A percentile compares a stretch with the other conserved stretches of the same genome.
Conservation (phyloP, 768 basidiomycete species). For the Termitomyces eurrhizus region DNA sequence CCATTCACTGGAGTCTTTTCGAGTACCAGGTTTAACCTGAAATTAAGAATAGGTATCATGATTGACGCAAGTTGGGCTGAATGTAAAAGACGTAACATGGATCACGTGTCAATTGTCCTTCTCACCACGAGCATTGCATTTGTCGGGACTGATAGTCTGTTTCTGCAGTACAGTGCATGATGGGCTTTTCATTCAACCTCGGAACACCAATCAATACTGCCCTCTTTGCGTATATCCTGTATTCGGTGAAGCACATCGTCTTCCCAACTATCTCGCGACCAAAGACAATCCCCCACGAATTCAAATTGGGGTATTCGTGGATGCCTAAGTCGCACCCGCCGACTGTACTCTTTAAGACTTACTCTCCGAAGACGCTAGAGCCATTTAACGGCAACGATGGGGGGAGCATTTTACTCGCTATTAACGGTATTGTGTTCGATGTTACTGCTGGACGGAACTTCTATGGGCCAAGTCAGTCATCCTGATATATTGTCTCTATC, state of each 20-base stretch:
- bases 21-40: too few relatives aligned
- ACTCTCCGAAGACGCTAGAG: constrained; percentile 71
- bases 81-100: too few relatives aligned
- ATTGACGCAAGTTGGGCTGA: background rate
- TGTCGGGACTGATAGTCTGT: background rate
- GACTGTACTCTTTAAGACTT: constrained; percentile 71
- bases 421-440: constrained; percentile 88
- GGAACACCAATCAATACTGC: constrained; percentile 80
- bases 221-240: constrained; percentile 73
- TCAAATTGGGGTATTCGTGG: constrained; percentile 88
- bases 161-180: constrained; percentile 11
- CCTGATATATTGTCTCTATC: background rate
- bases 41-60: background rate
- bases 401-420: constrained; percentile 77
- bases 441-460: constrained; percentile 87
- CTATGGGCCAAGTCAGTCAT: constrained; percentile 84
- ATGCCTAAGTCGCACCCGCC: constrained; percentile 81
- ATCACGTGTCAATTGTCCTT: background rate
- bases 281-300: constrained; percentile 55
- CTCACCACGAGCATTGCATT: background rate
- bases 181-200: constrained; percentile 43
- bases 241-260: constrained; percentile 69
- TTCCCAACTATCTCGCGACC: constrained; percentile 60
- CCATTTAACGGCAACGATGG: constrained; percentile 63
- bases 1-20: too few relatives aligned